Base-by-base conservation (phyloP, 176 grass and related monocot genomes). In the Cenchrus fungigraminus region DNA sequence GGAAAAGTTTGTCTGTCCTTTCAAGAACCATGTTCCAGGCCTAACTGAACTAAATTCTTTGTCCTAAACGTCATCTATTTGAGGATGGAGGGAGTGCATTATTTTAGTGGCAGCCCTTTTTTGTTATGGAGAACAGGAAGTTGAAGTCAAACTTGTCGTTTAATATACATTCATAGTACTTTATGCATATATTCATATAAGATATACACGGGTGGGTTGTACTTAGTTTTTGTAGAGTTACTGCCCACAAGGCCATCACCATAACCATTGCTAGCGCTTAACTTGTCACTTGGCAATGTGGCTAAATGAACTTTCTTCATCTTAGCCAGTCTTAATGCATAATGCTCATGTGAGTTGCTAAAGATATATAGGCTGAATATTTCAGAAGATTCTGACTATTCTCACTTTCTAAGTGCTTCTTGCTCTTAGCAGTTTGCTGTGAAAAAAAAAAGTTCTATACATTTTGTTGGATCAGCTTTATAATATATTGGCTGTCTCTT, bases 1-100 rank as follows among this genome's bases (percentile, higher is more conserved):
- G 0, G 14, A 78, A 1, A 89, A 73, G 54, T 90, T 86, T 47
- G 50, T 88, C 73, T 25, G 29, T 82, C 81, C 85, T 6, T 79
- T 77, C 50, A 40, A 83, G 65, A 6, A 67, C 5, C 61, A 4
- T 8, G 70, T 92, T 55, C 90, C 82, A 50, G 74, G 22, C 65
- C 65, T 88, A 0, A 1, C 34, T 9, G 49, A 64, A 43, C 32
- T 88, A 73, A 25, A 25, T 25, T 25, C 22, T 25, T 25, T 25
- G 22, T 25, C 22, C 22, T 25, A 25, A 25, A 25, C 22, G 22
- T 25, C 22, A 25, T 25, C 22, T 88, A 32, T 79, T 17, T 3
- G 28, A 57, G 55, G 44, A 78, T 83, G 28, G 7, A 25, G 22
- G 22, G 22, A 25, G 22, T 25, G 22, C 22, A 25, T 25, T 25